Percentiles rank a stretch among this genome's conserved stretches.
phyloP scores from a whole-genome alignment of 441 rosid genomes.

The Brassica hybrid region DNA sequence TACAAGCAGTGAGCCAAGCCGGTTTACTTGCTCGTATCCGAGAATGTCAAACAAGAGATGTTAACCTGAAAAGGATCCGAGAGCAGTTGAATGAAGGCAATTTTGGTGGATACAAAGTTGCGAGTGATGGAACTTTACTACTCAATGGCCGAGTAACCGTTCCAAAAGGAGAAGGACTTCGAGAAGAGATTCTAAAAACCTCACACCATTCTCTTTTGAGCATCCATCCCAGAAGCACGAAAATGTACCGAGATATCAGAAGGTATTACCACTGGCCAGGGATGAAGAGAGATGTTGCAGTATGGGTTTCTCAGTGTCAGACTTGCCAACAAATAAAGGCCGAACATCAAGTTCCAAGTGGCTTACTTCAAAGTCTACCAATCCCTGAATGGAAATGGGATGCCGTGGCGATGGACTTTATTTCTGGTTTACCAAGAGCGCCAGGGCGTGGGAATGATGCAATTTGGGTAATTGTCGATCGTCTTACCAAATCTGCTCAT shows the following conservation, averaged over 20 bases:
- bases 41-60: neutral
- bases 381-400: neutral
- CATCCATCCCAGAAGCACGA: neutral
- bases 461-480: neutral
- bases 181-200: neutral
- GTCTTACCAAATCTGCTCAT: neutral
- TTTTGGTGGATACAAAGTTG: neutral
- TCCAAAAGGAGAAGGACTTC: neutral
- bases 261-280: neutral
- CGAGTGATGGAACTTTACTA: neutral
- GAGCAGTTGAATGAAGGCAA: neutral
- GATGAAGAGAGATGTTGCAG: neutral
- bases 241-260: neutral
- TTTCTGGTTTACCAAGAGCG: neutral
- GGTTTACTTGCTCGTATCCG: neutral
- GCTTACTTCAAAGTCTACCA: neutral
- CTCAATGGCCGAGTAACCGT: neutral
- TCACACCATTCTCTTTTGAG: neutral
- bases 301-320: neutral
- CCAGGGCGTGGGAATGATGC: neutral
- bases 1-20: neutral
- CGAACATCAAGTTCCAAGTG: neutral
- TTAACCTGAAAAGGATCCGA: neutral
- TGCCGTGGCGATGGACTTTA: neutral
- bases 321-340: neutral